Evolutionary conservation across 176 grass and related monocot species (phyloP).

Genomic region (Melocanna baccifera): DNA sequence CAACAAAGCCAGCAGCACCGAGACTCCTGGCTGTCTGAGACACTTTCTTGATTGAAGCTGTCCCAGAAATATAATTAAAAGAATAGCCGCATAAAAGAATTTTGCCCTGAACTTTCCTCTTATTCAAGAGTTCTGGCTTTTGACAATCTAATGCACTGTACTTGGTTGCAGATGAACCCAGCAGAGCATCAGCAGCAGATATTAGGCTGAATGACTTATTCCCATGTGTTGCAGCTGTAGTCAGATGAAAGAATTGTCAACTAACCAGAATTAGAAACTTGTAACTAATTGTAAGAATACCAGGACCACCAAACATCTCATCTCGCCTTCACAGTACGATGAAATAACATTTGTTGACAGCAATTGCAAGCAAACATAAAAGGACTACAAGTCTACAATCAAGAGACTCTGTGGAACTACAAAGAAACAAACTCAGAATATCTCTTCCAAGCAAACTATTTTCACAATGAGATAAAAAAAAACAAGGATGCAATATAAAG

Average conservation of each 20-base stretch:
- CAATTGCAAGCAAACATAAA: not conserved
- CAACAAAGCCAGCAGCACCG: constrained; percentile 83
- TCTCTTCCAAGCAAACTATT: constrained; percentile 1
- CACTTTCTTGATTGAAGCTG: constrained; percentile 95
- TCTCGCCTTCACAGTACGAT: not conserved
- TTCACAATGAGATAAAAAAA: constrained; percentile 9
- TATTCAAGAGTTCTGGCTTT: constrained; percentile 88
- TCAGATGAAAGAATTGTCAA: constrained; percentile 26
- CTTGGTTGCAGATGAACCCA: constrained; percentile 75
- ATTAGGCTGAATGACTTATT: constrained; percentile 73
- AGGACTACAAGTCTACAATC: not conserved
- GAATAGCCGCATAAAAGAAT: constrained; percentile 96
- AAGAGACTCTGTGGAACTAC: not conserved
- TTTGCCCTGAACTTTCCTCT: constrained; percentile 77
- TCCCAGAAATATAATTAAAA: constrained; percentile 95
- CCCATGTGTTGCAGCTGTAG: constrained; percentile 83
- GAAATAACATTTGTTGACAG: not conserved
- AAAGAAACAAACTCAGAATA: not conserved
- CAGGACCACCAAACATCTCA: not conserved
- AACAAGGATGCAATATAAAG: not conserved
- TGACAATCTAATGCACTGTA: constrained; percentile 92
- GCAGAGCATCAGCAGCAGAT: constrained; percentile 77
- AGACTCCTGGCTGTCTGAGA: constrained; percentile 81
- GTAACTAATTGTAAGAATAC: constrained; percentile 8
- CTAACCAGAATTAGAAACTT: constrained; percentile 5